Conservation (phyloP, 192 early-diverging fungal species). For the Backusella tarrabulga region DNA sequence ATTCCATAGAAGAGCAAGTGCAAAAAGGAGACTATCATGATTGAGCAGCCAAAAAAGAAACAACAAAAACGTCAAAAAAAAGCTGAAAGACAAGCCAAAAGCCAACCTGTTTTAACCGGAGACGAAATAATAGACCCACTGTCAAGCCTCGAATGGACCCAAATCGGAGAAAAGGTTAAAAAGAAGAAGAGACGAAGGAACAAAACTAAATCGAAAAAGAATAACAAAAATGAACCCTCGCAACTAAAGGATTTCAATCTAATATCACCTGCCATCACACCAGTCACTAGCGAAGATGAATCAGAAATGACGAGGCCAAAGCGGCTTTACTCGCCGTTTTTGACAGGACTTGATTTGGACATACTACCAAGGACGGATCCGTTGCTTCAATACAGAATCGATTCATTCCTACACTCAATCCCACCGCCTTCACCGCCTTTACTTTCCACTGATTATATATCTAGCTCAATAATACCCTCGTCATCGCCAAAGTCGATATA, state of each 20-base stretch:
- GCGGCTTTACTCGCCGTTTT: slow-evolving; percentile 11
- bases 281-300: slow-evolving; percentile 22
- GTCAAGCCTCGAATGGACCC: neutral
- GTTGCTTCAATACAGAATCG: slow-evolving; percentile 1
- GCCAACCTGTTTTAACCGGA: neutral
- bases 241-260: neutral
- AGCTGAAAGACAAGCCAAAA: neutral
- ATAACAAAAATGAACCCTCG: neutral
- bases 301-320: neutral
- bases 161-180: neutral
- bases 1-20: neutral
- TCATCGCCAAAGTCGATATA: neutral
- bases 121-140: neutral
- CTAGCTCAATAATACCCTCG: slow-evolving; percentile 12
- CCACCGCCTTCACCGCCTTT: neutral
- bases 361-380: slow-evolving; percentile 12
- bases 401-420: neutral
- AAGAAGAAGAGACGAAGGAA: neutral
- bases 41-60: neutral
- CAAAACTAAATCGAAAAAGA: neutral
- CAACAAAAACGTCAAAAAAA: neutral
- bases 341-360: slow-evolving; percentile 19
- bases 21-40: neutral
- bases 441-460: neutral
- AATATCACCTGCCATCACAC: slow-evolving; percentile 4